These are phyloP conservation scores for Colletotrichum siamense DNA, from an alignment of 2,329 filamentous ascomycete species.

Conservation along the genomic window DNA sequence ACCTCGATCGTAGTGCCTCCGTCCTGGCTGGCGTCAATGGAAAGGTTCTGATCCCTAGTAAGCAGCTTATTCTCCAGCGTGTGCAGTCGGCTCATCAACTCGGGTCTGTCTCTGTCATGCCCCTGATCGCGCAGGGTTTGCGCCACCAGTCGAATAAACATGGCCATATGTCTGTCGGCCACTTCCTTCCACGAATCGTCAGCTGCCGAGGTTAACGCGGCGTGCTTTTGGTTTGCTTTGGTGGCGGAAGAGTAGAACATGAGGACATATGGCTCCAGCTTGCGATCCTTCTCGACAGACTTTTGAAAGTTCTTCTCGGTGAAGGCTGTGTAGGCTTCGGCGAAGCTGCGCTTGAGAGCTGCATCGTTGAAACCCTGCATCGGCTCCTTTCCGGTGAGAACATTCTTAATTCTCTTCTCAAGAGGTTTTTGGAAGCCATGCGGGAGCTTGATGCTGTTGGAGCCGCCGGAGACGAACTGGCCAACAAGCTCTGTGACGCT, in stretches of 20 bases:
- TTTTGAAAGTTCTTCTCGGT: constrained; percentile 89
- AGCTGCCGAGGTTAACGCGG: constrained; percentile 75
- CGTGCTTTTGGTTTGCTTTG: constrained; percentile 77
- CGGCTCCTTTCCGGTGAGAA: constrained; percentile 81
- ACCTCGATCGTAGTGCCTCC: constrained; percentile 77
- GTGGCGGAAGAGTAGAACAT: constrained; percentile 97
- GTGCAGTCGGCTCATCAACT: constrained; percentile 78
- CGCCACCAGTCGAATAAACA: constrained; percentile 88
- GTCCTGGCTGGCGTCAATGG: constrained; percentile 64
- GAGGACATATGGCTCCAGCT: constrained; percentile 89
- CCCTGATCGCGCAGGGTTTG: constrained; percentile 83
- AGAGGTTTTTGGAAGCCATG: constrained; percentile 58
- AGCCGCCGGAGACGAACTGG: constrained; percentile 71
- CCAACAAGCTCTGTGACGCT: constrained; percentile 87
- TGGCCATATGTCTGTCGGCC: constrained; percentile 91
- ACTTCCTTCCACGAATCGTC: constrained; percentile 92
- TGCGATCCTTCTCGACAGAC: constrained; percentile 90
- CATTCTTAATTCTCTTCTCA: constrained; percentile 78
- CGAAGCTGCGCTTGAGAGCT: constrained; percentile 92
- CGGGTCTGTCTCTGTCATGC: constrained; percentile 83
- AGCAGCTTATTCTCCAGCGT: constrained; percentile 93
- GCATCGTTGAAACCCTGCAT: constrained; percentile 90
- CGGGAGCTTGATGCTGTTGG: constrained; percentile 60
- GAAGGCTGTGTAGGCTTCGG: constrained; percentile 90
- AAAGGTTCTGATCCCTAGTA: constrained; percentile 90